Conservation (phyloP, 352 stramenopile species). For the Thalassiosira mediterranea region DNA sequence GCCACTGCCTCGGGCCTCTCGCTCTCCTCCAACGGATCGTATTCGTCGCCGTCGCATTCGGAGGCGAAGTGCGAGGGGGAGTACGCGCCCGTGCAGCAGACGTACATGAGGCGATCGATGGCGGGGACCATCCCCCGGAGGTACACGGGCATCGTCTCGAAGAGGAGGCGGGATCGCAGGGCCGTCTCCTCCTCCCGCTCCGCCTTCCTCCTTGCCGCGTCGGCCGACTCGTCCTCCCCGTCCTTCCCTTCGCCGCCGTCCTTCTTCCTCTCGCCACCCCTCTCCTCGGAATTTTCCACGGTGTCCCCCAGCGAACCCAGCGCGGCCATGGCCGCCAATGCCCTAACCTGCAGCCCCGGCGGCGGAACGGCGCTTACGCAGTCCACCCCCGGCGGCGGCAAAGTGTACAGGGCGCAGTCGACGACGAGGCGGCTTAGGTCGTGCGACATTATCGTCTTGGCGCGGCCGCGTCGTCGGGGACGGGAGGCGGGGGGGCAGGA, state of each 20-base stretch:
- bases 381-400: constrained; percentile 46
- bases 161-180: constrained; percentile 49
- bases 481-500: constrained; percentile 5
- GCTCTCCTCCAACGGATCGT: constrained; percentile 30
- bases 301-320: constrained; percentile 55
- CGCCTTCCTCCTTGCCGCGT: constrained; percentile 10
- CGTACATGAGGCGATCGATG: constrained; percentile 73
- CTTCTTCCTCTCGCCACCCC: too few relatives aligned
- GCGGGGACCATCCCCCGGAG: constrained; percentile 42
- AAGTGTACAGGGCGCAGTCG: constrained; percentile 64
- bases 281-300: constrained; percentile 13
- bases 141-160: constrained; percentile 60
- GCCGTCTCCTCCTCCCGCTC: constrained; percentile 36
- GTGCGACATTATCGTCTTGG: constrained; percentile 51
- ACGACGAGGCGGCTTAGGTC: constrained; percentile 45
- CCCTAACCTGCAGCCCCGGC: constrained; percentile 60
- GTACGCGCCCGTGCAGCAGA: constrained; percentile 71
- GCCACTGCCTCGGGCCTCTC: constrained; percentile 24
- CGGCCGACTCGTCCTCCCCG: not conserved
- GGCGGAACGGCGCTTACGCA: constrained; percentile 63
- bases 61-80: constrained; percentile 33
- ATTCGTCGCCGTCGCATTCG: constrained; percentile 1
- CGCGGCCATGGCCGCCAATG: constrained; percentile 59
- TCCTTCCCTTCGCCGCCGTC: not conserved
- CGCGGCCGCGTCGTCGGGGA: constrained; percentile 31